phyloP scores from a whole-genome alignment of 768 basidiomycete genomes.

The Amanita subjunquillea region DNA sequence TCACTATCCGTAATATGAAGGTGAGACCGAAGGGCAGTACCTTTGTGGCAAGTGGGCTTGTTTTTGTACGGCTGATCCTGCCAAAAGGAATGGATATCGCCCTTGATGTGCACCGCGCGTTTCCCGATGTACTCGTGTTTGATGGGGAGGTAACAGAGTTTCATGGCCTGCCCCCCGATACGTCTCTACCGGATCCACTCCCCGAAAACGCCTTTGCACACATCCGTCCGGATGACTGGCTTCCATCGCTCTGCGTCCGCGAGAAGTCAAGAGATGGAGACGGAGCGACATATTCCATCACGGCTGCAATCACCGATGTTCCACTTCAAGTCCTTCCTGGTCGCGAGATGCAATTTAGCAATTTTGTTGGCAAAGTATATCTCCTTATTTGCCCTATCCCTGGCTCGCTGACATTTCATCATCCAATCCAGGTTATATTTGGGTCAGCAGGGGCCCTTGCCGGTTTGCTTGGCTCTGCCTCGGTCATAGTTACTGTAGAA shows the following conservation, averaged over 20 bases:
- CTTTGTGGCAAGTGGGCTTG: constrained; percentile 62
- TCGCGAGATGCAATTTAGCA: constrained; percentile 63
- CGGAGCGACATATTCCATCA: constrained; percentile 47
- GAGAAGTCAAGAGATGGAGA: constrained; percentile 33
- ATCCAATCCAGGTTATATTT: constrained; percentile 55
- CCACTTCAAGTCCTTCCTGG: constrained; percentile 74
- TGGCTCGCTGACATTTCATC: not conserved
- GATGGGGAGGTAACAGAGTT: constrained; percentile 53
- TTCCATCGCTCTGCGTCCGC: constrained; percentile 32
- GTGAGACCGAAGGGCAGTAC: constrained; percentile 36
- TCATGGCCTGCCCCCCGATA: constrained; percentile 21
- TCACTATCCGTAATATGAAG: constrained; percentile 71
- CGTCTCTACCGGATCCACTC: constrained; percentile 51
- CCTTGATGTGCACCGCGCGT: constrained; percentile 51
- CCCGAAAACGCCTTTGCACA: constrained; percentile 69
- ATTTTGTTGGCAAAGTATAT: constrained; percentile 66
- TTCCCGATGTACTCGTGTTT: constrained; percentile 71
- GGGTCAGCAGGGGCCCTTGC: constrained; percentile 54
- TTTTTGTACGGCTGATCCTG: constrained; percentile 55
- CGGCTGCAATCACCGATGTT: constrained; percentile 60
- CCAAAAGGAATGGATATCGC: constrained; percentile 59
- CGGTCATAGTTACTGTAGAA: constrained; percentile 45
- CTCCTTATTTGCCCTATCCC: not conserved
- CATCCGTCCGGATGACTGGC: constrained; percentile 64
- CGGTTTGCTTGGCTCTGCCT: constrained; percentile 54